phyloP scores from a whole-genome alignment of 805 yeast species.

The Yarrowia deformans region DNA sequence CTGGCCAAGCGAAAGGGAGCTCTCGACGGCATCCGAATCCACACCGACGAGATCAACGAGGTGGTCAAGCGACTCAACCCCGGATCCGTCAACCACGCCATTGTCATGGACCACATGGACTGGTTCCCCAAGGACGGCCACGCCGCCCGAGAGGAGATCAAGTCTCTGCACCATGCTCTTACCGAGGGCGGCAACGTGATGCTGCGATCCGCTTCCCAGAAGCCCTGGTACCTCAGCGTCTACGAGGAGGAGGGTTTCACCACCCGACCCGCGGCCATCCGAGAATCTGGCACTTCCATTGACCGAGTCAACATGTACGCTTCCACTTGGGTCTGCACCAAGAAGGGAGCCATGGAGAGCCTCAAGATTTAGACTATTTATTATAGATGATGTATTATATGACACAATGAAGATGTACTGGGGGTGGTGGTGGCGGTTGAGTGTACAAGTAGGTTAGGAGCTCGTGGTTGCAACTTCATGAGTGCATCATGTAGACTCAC shows the following conservation, averaged over 20 bases:
- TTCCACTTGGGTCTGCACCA: conserved; percentile 84
- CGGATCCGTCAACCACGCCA: conserved; percentile 73
- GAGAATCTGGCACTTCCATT: conserved; percentile 68
- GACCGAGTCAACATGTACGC: conserved; percentile 90
- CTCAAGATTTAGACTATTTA: conserved; percentile 39
- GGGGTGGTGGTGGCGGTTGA: too few relatives aligned
- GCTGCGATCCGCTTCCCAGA: conserved; percentile 73
- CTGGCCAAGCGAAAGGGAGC: conserved; percentile 60
- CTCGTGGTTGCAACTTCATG: too few relatives aligned
- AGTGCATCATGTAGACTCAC: too few relatives aligned
- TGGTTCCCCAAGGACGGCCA: conserved; percentile 76
- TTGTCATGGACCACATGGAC: conserved; percentile 92
- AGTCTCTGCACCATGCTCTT: conserved; percentile 67
- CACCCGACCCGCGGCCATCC: conserved; percentile 73
- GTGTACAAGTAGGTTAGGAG: too few relatives aligned
- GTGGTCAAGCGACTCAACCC: conserved; percentile 71
- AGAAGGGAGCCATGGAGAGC: conserved; percentile 47
- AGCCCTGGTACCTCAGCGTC: conserved; percentile 78
- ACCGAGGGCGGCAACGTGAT: conserved; percentile 74
- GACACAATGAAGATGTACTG: not conserved
- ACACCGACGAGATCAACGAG: conserved; percentile 79
- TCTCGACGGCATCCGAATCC: conserved; percentile 73
- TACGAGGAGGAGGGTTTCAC: conserved; percentile 73
- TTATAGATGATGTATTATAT: conserved; percentile 35
- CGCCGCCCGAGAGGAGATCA: conserved; percentile 66